These are phyloP conservation scores for Diophrys appendiculata DNA, from an alignment of 73 alveolate species.

Conservation along the genomic window DNA sequence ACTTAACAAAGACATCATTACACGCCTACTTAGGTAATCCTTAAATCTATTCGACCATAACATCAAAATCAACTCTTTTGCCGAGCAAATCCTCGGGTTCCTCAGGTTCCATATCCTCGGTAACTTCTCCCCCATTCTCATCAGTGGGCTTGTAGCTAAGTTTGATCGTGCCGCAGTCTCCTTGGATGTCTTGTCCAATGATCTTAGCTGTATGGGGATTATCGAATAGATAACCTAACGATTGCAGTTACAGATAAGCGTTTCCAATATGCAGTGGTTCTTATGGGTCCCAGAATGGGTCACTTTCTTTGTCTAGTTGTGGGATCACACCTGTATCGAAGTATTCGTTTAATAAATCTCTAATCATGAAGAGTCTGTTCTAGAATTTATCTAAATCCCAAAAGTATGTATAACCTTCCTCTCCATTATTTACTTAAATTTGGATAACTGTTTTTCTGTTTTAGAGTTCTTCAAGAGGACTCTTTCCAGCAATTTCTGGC, in stretches of 20 bases:
- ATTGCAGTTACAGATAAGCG: constrained; percentile 58
- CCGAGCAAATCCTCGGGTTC: constrained; percentile 60
- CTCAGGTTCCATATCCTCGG: constrained; percentile 59
- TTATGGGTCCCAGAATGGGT: constrained; percentile 89
- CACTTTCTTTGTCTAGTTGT: constrained; percentile 52
- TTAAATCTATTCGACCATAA: constrained; percentile 29
- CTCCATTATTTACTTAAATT: constrained; percentile 80
- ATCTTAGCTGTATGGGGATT: constrained; percentile 47
- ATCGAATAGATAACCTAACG: constrained; percentile 67
- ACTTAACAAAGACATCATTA: constrained; percentile 51
- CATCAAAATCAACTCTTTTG: constrained; percentile 37
- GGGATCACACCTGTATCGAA: constrained; percentile 68
- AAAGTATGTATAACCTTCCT: constrained; percentile 82
- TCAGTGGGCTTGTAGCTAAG: constrained; percentile 58
- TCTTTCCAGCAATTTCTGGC: constrained; percentile 17
- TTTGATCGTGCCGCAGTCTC: constrained; percentile 32
- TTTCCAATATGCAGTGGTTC: constrained; percentile 77
- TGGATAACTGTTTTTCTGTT: constrained; percentile 52
- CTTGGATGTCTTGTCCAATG: constrained; percentile 15
- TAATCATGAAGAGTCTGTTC: constrained; percentile 83
- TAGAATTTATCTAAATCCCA: constrained; percentile 90
- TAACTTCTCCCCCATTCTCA: constrained; percentile 55
- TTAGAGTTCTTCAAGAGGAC: constrained; percentile 56
- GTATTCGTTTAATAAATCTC: constrained; percentile 82
- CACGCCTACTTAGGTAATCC: constrained; percentile 56